phyloP scores from a whole-genome alignment of 805 yeast species.

The Cyberlindnera americana region DNA sequence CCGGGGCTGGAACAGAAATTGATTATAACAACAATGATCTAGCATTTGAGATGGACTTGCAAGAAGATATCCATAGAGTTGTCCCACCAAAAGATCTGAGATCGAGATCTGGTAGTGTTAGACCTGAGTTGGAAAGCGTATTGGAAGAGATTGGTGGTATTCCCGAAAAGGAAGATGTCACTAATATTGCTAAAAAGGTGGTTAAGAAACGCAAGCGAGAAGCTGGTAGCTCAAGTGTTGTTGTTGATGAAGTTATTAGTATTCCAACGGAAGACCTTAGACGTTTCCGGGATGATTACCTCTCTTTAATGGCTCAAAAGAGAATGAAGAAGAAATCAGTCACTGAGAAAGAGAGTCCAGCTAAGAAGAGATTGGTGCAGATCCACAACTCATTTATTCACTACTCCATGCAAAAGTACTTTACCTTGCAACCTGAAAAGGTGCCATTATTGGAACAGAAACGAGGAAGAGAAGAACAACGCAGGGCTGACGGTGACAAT shows the following conservation, averaged over 20 bases:
- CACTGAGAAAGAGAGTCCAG: not conserved
- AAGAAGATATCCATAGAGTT: slow-evolving; percentile 7
- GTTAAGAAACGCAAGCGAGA: slow-evolving; percentile 10
- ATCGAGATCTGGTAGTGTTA: slow-evolving; percentile 6
- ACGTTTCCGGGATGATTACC: slow-evolving; percentile 24
- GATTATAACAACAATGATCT: slow-evolving; percentile 6
- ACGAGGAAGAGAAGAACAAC: slow-evolving; percentile 6
- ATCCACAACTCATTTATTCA: no score
- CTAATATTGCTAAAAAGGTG: not conserved
- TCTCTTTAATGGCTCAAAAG: slow-evolving; percentile 14
- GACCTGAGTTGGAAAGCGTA: slow-evolving; percentile 13
- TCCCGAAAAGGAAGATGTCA: not conserved
- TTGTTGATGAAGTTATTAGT: slow-evolving; percentile 19
- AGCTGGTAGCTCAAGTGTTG: not conserved
- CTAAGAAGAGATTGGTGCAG: no score
- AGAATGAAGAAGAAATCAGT: not conserved
- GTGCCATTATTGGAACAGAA: slow-evolving; percentile 3
- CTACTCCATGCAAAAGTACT: no score
- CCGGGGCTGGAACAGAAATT: slow-evolving; percentile 13
- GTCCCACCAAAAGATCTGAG: not conserved
- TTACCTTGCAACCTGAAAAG: no score
- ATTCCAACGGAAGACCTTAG: slow-evolving; percentile 24
- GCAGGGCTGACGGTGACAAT: not conserved
- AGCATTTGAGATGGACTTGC: slow-evolving; percentile 9
- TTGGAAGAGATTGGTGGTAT: slow-evolving; percentile 11